Base-by-base conservation (phyloP, 306 rosid genomes). In the Coriaria nepalensis region DNA sequence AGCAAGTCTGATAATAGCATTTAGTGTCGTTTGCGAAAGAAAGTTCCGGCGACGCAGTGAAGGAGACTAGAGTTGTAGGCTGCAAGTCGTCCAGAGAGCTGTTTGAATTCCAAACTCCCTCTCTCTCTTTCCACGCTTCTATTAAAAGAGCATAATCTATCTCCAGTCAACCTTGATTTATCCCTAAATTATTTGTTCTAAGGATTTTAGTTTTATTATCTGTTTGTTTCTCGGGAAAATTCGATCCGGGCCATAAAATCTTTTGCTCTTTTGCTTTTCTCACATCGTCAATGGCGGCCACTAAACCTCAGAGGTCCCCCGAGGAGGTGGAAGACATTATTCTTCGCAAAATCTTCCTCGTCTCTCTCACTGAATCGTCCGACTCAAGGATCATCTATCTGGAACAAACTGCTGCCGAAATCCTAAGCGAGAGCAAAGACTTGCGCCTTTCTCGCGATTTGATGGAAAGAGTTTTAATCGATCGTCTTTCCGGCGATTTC, bases 361-460 rank as follows among this genome's bases (percentile, higher is more conserved):
- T 86, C 0, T 68, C 94, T 33, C 80, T 92, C 56, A 67, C 63
- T 37, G 72, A 55, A 47, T 13, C 64, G 2, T 4, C 62, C 43
- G 84, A 80, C 52, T 41, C 86, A 0, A 63, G 88, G 52, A 43
- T 78, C 60, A 73, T 78, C 10, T 86, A 85, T 70, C 35, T 92
- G 55, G 98, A 82, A 59, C 39, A 63, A 60, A 73, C 96, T 13
- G 98, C 96, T 2, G 98, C 98, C 6, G 96, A 85, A 68, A 67
- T 92, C 65, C 79, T 92, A 29, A 92, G 96, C 69, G 98, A 92
- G 35, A 73, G 81, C 4, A 79, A 82, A 36, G 72, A 66, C 7
- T 64, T 92, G 47, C 63, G 66, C 50, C 82, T 92, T 38, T 73
- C 83, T 2, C 68, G 81, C 33, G 98, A 92, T 55, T 58, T 60